Base-by-base conservation (phyloP, 176 grass and related monocot genomes). In the Avena atlantica region DNA sequence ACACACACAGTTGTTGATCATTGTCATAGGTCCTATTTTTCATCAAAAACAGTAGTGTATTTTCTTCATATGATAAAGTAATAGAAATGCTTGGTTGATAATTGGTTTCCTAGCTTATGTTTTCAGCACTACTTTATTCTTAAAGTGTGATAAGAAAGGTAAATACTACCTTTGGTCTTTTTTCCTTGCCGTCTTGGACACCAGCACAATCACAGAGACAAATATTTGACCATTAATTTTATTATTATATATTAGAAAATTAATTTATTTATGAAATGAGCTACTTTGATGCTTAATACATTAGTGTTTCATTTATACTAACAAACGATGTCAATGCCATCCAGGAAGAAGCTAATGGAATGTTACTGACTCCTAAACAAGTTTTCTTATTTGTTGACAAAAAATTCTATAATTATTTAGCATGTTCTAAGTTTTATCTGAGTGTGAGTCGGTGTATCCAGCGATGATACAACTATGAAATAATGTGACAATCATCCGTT, bases 91-190 rank as follows among this genome's bases (percentile, higher is more conserved):
- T 66, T 66, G n/a, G 2, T 58, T 44, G 42, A 55, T 23, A 78
- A 78, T 24, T 69, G 47, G 34, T 27, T 49, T 36, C 19, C 23
- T 34, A 78, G 65, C 13, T 68, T 56, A 25, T 78, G 15, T 62
- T 84, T 53, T 24, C 36, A 79, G n/a, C 81, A 71, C 14, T 83
- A 17, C 24, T 57, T 71, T 83, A 9, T 68, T 34, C 2, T 57
- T 53, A 67, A 0, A 45, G 29, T 42, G 25, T 31, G 70, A 73
- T 13, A 73, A 74, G 10, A 44, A 74, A 49, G 11, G 42, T 74
- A 74, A 49, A 49, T 49, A 74, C 44, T 72, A 23, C 11, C 11
- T 72, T 48, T 5, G 5, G 47, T 49, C n/a, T 74, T 74, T 49
- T 49, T 74, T 13, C 11, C n/a, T 74, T 25, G 12, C 44, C 44